Conservation (phyloP, 805 yeast species). For the Candida wancherniae region DNA sequence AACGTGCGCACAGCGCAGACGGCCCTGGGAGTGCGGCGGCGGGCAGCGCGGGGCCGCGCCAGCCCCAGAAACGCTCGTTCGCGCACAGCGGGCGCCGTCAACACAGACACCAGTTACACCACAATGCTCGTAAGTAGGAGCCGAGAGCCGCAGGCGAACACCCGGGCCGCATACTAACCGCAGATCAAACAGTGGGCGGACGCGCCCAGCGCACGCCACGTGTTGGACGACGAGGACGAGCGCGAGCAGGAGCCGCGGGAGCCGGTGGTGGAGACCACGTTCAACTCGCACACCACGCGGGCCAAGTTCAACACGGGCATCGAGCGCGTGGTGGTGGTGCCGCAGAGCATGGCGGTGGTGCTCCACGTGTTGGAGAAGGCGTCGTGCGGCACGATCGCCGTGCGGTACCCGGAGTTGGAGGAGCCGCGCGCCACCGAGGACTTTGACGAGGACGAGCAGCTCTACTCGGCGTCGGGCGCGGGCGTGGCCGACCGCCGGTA, state of each 20-base stretch:
- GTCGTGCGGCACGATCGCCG: slow-evolving; percentile 13
- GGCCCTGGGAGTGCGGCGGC: too few species aligned
- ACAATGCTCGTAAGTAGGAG: too few species aligned
- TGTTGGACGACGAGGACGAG: slow-evolving; percentile 40
- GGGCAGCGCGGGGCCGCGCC: too few species aligned
- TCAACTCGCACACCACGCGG: background rate
- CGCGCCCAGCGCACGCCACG: slow-evolving; percentile 47
- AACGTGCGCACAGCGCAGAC: too few species aligned
- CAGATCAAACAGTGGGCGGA: slow-evolving; percentile 47
- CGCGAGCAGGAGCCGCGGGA: slow-evolving; percentile 16
- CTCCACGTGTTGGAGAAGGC: slow-evolving; percentile 14
- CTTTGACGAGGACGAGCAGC: slow-evolving; percentile 48
- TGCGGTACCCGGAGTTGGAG: slow-evolving; percentile 13
- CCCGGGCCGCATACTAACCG: slow-evolving; percentile 9
- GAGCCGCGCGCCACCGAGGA: slow-evolving; percentile 25
- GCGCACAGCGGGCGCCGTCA: too few species aligned
- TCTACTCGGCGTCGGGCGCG: slow-evolving; percentile 33
- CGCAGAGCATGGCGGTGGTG: slow-evolving; percentile 16
- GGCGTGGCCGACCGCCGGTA: slow-evolving; percentile 21
- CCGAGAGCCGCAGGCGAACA: too few species aligned
- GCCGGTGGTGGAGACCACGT: slow-evolving; percentile 7
- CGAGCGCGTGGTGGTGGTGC: slow-evolving; percentile 16
- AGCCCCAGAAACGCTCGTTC: too few species aligned
- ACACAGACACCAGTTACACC: too few species aligned
- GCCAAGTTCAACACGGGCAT: background rate